These are phyloP conservation scores for Amanita brunnescens DNA, from an alignment of 768 basidiomycete genomes.

Conservation along the genomic window DNA sequence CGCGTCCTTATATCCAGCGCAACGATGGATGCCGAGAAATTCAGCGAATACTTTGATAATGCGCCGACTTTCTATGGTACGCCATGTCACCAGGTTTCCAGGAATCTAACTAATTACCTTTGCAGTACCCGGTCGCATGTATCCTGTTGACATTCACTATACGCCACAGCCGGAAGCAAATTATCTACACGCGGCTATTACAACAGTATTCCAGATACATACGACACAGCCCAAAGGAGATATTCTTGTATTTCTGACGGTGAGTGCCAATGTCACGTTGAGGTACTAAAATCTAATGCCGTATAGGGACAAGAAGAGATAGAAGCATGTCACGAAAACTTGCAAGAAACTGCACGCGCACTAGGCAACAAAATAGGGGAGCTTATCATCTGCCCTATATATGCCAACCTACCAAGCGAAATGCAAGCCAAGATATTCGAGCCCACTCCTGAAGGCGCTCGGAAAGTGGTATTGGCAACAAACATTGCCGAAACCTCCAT, in stretches of 20 bases:
- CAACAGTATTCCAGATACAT: slow-evolving; percentile 98
- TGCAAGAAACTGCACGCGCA: slow-evolving; percentile 91
- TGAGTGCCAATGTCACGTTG: slow-evolving; percentile 24
- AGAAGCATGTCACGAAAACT: slow-evolving; percentile 92
- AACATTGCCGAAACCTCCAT: slow-evolving; percentile 99
- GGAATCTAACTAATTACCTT: neutral
- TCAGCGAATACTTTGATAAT: slow-evolving; percentile 93
- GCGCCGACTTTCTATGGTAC: slow-evolving; percentile 91
- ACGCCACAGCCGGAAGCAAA: slow-evolving; percentile 99
- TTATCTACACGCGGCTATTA: slow-evolving; percentile 97
- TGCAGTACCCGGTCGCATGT: slow-evolving; percentile 90
- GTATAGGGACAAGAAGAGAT: slow-evolving; percentile 97
- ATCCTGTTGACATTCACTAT: slow-evolving; percentile 97
- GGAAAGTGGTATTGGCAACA: slow-evolving; percentile 96
- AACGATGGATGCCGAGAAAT: slow-evolving; percentile 97
- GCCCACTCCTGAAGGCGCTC: slow-evolving; percentile 91
- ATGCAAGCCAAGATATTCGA: slow-evolving; percentile 99
- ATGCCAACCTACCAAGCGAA: slow-evolving; percentile 97
- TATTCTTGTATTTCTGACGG: slow-evolving; percentile 94
- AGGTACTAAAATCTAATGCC: too few relatives aligned
- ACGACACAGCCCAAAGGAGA: slow-evolving; percentile 98
- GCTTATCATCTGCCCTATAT: slow-evolving; percentile 93
- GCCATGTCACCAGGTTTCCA: slow-evolving; percentile 18
- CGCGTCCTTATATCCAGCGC: slow-evolving; percentile 91
- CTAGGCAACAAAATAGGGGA: slow-evolving; percentile 95